Percentiles rank a stretch among this genome's conserved stretches.
Conservation (phyloP, 2,329 filamentous ascomycete species). For the Didymella keratinophila region DNA sequence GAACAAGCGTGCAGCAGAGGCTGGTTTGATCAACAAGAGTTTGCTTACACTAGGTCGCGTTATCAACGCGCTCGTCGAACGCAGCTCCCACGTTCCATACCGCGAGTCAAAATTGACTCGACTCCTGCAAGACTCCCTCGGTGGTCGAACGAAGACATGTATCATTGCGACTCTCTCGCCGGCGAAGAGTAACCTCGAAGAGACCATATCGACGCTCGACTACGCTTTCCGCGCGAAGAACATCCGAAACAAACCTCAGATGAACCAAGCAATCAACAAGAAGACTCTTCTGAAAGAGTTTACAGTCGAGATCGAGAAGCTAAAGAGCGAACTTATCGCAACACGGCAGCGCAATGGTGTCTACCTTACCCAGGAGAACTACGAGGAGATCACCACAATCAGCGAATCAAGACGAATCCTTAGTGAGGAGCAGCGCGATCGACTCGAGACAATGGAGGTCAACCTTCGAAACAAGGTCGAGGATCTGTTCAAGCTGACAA, state of each 20-base stretch:
- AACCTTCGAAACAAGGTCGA: slow-evolving; percentile 94
- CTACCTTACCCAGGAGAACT: slow-evolving; percentile 86
- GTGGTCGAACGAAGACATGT: slow-evolving; percentile 95
- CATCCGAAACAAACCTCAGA: slow-evolving; percentile 95
- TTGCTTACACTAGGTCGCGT: slow-evolving; percentile 92
- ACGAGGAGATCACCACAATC: slow-evolving; percentile 89
- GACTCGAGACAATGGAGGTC: slow-evolving; percentile 89
- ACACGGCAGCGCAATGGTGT: slow-evolving; percentile 94
- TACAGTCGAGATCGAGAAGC: slow-evolving; percentile 88
- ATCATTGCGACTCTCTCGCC: slow-evolving; percentile 98
- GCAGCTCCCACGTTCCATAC: slow-evolving; percentile 86
- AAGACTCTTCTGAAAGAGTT: slow-evolving; percentile 91
- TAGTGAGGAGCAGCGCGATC: slow-evolving; percentile 89
- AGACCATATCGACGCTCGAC: slow-evolving; percentile 97
- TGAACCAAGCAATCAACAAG: slow-evolving; percentile 91
- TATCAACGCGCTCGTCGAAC: slow-evolving; percentile 96
- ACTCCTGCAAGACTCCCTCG: slow-evolving; percentile 93
- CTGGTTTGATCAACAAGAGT: slow-evolving; percentile 97
- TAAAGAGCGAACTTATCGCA: slow-evolving; percentile 92
- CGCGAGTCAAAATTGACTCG: slow-evolving; percentile 96
- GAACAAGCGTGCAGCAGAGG: slow-evolving; percentile 96
- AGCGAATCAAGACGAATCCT: slow-evolving; percentile 92
- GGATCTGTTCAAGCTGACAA: slow-evolving; percentile 85
- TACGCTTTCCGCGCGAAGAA: slow-evolving; percentile 99
- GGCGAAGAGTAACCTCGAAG: slow-evolving; percentile 92